A percentile compares a stretch with the other conserved stretches of the same genome.
Conservation (phyloP, 805 yeast species). For the Zygoascus biomembranicola region DNA sequence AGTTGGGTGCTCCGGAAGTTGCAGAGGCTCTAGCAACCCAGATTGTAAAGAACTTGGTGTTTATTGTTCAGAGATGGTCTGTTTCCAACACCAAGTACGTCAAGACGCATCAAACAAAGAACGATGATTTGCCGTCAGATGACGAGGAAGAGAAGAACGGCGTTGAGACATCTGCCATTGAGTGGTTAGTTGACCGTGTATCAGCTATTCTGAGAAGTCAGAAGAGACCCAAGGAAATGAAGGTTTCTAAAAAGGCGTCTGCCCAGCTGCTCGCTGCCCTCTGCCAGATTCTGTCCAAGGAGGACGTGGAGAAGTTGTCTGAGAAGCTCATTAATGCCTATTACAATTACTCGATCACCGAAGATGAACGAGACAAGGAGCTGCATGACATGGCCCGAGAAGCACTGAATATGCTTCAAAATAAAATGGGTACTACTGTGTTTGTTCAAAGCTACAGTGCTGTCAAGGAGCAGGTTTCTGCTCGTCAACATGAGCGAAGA, state of each 20-base stretch:
- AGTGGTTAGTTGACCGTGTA: constrained; percentile 56
- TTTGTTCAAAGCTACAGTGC: constrained; percentile 53
- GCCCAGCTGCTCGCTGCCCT: constrained; percentile 65
- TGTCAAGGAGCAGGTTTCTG: constrained; percentile 52
- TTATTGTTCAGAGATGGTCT: constrained; percentile 57
- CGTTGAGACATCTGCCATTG: constrained; percentile 26
- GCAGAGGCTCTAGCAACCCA: constrained; percentile 55
- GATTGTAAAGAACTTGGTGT: constrained; percentile 57
- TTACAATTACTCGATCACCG: constrained; percentile 25
- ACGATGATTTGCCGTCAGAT: constrained; percentile 24
- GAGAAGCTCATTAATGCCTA: constrained; percentile 49
- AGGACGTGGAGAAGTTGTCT: constrained; percentile 35
- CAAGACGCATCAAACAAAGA: constrained; percentile 20
- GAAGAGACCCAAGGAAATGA: constrained; percentile 42
- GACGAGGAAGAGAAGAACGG: constrained; percentile 20
- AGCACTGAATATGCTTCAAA: constrained; percentile 58
- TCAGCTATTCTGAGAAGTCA: constrained; percentile 62
- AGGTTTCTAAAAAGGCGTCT: constrained; percentile 55
- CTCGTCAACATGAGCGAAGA: constrained; percentile 67
- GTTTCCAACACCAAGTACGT: constrained; percentile 28
- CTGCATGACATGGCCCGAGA: constrained; percentile 48
- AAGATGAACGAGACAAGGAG: constrained; percentile 29
- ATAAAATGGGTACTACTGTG: constrained; percentile 61
- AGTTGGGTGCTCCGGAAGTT: constrained; percentile 71
- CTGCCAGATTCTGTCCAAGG: constrained; percentile 40